phyloP scores from a whole-genome alignment of 768 basidiomycete genomes.

The Mrakia blollopis region DNA sequence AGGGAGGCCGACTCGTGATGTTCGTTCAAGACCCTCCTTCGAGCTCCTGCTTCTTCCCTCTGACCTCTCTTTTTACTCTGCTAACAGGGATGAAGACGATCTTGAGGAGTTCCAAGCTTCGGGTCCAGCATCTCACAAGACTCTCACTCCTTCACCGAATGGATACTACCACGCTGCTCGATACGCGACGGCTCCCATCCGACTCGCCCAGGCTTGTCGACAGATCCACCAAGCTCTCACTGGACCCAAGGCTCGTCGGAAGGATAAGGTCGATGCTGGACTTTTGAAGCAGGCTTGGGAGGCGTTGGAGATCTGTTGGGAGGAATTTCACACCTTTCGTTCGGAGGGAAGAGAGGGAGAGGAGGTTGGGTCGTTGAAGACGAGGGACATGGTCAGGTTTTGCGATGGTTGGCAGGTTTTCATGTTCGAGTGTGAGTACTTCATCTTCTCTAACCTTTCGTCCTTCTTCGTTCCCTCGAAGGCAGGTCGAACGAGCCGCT shows the following conservation, averaged over 20 bases:
- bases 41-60: not conserved
- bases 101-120: constrained; percentile 65
- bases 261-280: constrained; percentile 57
- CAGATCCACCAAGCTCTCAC: constrained; percentile 73
- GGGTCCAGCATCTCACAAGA: constrained; percentile 32
- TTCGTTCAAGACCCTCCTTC: constrained; percentile 45
- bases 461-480: not conserved
- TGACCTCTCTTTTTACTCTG: constrained; percentile 20
- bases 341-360: constrained; percentile 22
- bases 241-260: constrained; percentile 64
- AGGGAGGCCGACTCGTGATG: constrained; percentile 79
- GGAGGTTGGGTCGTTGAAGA: constrained; percentile 45
- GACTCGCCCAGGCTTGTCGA: constrained; percentile 56
- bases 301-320: constrained; percentile 72
- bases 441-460: constrained; percentile 44
- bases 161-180: constrained; percentile 34
- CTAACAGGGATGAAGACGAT: constrained; percentile 65
- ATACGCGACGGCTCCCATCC: constrained; percentile 31
- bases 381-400: constrained; percentile 61
- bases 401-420: constrained; percentile 87
- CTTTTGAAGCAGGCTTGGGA: constrained; percentile 78
- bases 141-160: not conserved
- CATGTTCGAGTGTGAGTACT: constrained; percentile 75
- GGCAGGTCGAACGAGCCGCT: not conserved
- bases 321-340: constrained; percentile 66